These are phyloP conservation scores for Cordyceps farinosa DNA, from an alignment of 2,329 filamentous ascomycete genomes.

Conservation along the genomic window DNA sequence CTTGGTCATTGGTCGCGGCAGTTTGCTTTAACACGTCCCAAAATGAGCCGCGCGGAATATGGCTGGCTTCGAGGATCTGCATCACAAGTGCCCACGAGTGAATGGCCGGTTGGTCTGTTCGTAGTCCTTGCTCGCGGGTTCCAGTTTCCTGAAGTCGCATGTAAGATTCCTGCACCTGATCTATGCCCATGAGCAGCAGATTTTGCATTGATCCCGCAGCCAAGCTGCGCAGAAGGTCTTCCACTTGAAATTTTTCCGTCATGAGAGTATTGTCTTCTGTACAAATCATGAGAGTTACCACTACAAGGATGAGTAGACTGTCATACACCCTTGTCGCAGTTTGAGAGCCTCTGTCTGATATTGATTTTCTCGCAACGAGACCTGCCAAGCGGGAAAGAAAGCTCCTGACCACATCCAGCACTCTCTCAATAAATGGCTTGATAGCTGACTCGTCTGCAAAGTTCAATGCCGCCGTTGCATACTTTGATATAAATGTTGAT, in stretches of 20 bases:
- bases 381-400: constrained; percentile 36
- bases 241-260: constrained; percentile 41
- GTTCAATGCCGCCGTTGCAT: constrained; percentile 42
- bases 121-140: constrained; percentile 50
- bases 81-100: constrained; percentile 60
- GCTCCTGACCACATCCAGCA: constrained; percentile 39
- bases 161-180: constrained; percentile 45
- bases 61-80: constrained; percentile 47
- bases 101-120: constrained; percentile 39
- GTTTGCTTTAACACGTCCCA: constrained; percentile 55
- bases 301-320: constrained; percentile 31
- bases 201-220: constrained; percentile 36
- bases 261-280: constrained; percentile 31
- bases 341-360: constrained; percentile 20
- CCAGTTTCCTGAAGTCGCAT: constrained; percentile 43
- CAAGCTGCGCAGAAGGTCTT: constrained; percentile 45
- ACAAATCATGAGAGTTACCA: constrained; percentile 42
- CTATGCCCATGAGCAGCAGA: constrained; percentile 42
- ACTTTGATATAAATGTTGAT: constrained; percentile 45
- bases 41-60: constrained; percentile 52
- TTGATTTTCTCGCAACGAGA: background rate
- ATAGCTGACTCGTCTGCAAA: constrained; percentile 34
- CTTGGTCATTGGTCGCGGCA: constrained; percentile 35
- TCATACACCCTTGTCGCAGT: constrained; percentile 26
- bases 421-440: constrained; percentile 42